Base-by-base conservation (phyloP, 257 asterid species). In the Przewalskia tangutica region DNA sequence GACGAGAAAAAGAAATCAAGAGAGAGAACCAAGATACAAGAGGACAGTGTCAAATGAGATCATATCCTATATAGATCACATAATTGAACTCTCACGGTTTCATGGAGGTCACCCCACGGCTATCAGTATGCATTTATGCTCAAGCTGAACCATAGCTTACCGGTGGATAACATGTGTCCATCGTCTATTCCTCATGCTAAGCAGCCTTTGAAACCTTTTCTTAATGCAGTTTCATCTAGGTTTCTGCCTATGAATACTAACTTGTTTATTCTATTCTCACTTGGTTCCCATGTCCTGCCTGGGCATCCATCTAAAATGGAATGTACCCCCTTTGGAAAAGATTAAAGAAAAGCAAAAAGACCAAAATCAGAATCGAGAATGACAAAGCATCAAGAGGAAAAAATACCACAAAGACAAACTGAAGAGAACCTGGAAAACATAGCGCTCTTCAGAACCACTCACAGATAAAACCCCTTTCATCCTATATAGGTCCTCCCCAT, bases 161-260 rank as follows among this genome's bases (percentile, higher is more conserved):
- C 59, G 7, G 79, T 20, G 13, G 59, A 71, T 20, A 48, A 46
- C 59, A 71, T 71, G n/a, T 42, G 20, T 23, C 59, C 59, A 71
- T 67, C 2, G n/a, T 67, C 77, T 67, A 67, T 46, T 44, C 59
- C 82, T 93, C 90, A 91, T 59, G 76, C 89, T 85, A 95, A 89
- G 90, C 99, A 95, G 59, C 99, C 98, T 79, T 89, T 92, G 82
- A 94, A 95, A 80, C 97, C 99, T 89, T 94, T 95, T 85, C 92
- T 89, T 38, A 95, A 84, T 16, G 96, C 91, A 78, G 90, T 86
- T 87, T 94, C 98, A 66, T 94, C 97, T 87, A 95, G 87, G 88
- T 95, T 91, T 87, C 85, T 91, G 27, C 99, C 99, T 34, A 95
- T 94, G 79, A 95, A 94, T 40, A 95, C 98, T 20, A 95, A 90